Evolutionary conservation across 192 early-diverging fungal genomes (phyloP).

Genomic region (Phycomyces nitens): DNA sequence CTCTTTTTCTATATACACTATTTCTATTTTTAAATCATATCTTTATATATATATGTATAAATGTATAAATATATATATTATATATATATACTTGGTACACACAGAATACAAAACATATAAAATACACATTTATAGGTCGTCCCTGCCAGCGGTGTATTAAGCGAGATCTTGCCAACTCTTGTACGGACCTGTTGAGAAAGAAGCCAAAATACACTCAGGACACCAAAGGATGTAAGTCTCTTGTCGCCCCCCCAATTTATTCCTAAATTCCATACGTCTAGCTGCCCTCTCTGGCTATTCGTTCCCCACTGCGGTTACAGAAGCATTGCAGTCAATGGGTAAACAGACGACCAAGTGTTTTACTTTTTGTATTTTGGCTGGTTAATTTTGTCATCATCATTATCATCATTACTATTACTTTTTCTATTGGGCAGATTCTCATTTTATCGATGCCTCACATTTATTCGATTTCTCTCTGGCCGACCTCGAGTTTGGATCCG

Average conservation of each 20-base stretch:
- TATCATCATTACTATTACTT: background rate
- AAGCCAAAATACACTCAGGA: conserved; percentile 91
- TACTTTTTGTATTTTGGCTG: background rate
- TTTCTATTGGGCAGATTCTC: background rate
- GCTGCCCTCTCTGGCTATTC: background rate
- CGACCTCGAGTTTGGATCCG: conserved; percentile 79
- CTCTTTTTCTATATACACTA: background rate
- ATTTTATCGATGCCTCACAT: conserved; percentile 21
- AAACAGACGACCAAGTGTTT: background rate
- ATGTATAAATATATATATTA: no score
- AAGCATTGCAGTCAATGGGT: conserved; percentile 9
- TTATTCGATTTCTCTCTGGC: conserved; percentile 37
- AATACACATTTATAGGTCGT: conserved; percentile 46
- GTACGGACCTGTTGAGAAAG: conserved; percentile 83
- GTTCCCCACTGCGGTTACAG: background rate
- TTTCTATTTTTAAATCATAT: no score
- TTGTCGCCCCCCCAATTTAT: background rate
- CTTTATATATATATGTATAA: no score
- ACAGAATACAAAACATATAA: no score
- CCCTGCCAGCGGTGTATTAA: conserved; percentile 89
- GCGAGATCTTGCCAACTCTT: conserved; percentile 67
- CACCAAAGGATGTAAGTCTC: conserved; percentile 15
- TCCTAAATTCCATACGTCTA: conserved; percentile 1
- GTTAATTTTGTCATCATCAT: background rate
- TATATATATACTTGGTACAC: no score